These are phyloP conservation scores for Cinnamomum chago DNA, from an alignment of 164 flowering plant genomes.

Conservation along the genomic window DNA sequence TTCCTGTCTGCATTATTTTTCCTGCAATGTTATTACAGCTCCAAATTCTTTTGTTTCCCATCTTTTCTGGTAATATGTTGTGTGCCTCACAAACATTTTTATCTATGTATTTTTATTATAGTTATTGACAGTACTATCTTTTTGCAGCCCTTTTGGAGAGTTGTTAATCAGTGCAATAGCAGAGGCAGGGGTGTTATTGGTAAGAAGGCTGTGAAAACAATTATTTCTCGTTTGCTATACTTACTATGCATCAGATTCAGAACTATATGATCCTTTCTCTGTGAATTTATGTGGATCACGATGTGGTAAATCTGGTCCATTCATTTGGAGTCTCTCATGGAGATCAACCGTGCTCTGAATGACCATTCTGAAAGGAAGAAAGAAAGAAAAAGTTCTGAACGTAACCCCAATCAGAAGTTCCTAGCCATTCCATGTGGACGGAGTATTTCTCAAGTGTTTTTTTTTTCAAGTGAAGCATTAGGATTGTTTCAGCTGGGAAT, in stretches of 20 bases:
- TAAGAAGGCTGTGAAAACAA: conserved; percentile 28
- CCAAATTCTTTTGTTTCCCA: background rate
- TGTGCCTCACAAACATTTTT: background rate
- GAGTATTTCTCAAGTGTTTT: no score
- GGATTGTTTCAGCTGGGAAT: no score
- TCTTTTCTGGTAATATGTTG: background rate
- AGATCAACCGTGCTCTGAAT: no score
- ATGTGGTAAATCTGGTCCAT: no score
- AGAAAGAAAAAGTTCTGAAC: no score
- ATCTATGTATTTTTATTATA: background rate
- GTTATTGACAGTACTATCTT: background rate
- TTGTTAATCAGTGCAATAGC: conserved; percentile 37
- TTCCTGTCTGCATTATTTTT: background rate
- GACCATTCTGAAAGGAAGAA: no score
- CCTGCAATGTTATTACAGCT: background rate
- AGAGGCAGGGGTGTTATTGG: conserved; percentile 93
- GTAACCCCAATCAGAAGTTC: no score
- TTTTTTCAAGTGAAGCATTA: no score
- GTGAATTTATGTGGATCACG: background rate
- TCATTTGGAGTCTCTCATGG: no score
- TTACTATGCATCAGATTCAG: background rate
- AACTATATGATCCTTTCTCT: background rate
- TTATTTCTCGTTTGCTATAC: background rate
- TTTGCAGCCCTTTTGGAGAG: conserved; percentile 88
- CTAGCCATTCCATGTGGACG: no score